Percentiles rank a stretch among this genome's conserved stretches.
phyloP scores from a whole-genome alignment of 192 early-diverging fungal species.

The Coemansia sp. region DNA sequence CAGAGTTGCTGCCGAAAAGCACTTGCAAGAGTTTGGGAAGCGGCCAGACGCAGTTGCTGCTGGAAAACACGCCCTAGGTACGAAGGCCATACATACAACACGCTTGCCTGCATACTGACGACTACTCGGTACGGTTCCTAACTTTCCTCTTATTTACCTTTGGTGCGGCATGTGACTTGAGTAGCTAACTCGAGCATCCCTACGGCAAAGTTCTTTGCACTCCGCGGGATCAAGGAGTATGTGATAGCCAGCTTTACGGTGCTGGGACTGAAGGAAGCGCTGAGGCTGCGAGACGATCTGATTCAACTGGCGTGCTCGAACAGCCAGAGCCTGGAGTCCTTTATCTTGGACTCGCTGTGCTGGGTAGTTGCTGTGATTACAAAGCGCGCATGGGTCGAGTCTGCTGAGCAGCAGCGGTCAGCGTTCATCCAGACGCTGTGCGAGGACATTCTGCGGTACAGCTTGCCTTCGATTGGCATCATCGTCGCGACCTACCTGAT shows the following conservation, averaged over 20 bases:
- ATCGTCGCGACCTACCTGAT: conserved; percentile 38
- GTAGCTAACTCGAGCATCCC: conserved; percentile 43
- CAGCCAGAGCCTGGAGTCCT: conserved; percentile 37
- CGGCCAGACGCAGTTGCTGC: conserved; percentile 44
- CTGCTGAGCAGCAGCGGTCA: conserved; percentile 22
- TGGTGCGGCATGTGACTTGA: neutral
- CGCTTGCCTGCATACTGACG: neutral
- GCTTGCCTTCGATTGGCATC: conserved; percentile 41
- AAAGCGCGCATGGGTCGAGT: conserved; percentile 50
- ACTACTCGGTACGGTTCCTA: neutral
- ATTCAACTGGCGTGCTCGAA: conserved; percentile 33
- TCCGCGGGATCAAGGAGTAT: conserved; percentile 53
- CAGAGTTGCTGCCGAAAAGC: conserved; percentile 37
- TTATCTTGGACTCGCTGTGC: conserved; percentile 51
- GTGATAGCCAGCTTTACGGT: conserved; percentile 38
- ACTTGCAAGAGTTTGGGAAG: conserved; percentile 46
- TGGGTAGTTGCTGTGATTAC: conserved; percentile 54
- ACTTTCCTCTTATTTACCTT: neutral
- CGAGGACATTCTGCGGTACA: conserved; percentile 38
- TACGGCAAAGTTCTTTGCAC: conserved; percentile 53
- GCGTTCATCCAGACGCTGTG: conserved; percentile 37
- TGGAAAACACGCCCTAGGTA: conserved; percentile 48
- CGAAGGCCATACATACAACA: neutral
- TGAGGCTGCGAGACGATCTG: conserved; percentile 42
- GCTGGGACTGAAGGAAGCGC: conserved; percentile 14